These are phyloP conservation scores for Arachis stenosperma DNA, from an alignment of 306 rosid species.

Conservation along the genomic window DNA sequence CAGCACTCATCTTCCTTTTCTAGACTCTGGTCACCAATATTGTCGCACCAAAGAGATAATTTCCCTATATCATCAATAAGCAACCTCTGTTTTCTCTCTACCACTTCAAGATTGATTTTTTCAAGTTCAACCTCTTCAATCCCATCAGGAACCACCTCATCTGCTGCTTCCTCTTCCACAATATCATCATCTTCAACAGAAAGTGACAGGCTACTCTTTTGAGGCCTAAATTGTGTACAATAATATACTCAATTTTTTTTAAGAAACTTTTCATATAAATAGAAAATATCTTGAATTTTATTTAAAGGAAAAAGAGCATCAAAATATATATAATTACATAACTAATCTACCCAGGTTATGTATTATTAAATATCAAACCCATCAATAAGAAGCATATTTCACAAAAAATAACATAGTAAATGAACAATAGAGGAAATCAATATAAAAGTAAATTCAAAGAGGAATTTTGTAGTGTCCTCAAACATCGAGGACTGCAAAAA, in stretches of 20 bases:
- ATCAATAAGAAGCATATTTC: constrained; percentile 23
- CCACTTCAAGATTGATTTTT: constrained; percentile 77
- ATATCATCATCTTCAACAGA: constrained; percentile 83
- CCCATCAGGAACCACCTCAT: constrained; percentile 93
- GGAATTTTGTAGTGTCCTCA: constrained; percentile 3
- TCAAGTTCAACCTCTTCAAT: constrained; percentile 98
- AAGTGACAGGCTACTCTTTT: constrained; percentile 64
- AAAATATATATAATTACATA: constrained; percentile 19
- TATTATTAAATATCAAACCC: constrained; percentile 30
- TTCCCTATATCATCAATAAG: constrained; percentile 73
- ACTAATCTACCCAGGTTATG: constrained; percentile 30
- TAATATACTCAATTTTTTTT: constrained; percentile 42
- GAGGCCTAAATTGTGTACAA: constrained; percentile 63
- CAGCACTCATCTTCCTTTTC: constrained; percentile 80
- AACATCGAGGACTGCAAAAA: not conserved
- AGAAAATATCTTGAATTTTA: constrained; percentile 15
- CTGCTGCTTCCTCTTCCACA: constrained; percentile 86
- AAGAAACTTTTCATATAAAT: constrained; percentile 29
- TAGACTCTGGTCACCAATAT: constrained; percentile 52
- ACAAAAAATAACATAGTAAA: constrained; percentile 16
- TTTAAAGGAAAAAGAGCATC: constrained; percentile 19
- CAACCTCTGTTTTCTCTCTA: constrained; percentile 71
- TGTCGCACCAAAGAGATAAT: constrained; percentile 63
- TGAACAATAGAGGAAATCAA: not conserved
- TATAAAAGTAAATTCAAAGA: constrained; percentile 8